Percentiles rank a stretch among this genome's conserved stretches.
phyloP scores from a whole-genome alignment of 73 alveolate genomes.

The Urostyla sp. region DNA sequence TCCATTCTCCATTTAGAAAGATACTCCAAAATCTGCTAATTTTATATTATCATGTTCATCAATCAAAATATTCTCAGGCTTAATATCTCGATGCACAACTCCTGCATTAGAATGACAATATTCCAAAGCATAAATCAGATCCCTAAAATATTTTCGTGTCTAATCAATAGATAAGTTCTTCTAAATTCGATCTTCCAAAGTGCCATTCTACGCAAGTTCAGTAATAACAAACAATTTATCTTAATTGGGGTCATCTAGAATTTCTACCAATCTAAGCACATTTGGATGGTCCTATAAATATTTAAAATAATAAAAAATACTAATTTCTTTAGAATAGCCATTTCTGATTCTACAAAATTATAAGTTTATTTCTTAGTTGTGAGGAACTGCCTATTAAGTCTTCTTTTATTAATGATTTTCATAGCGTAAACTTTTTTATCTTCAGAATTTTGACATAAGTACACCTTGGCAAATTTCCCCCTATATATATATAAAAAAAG shows the following conservation, averaged over 20 bases:
- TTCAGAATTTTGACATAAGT: background rate
- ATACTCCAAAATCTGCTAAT: conserved; percentile 79
- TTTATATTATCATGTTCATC: conserved; percentile 71
- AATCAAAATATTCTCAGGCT: conserved; percentile 69
- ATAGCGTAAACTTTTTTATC: background rate
- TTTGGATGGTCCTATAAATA: background rate
- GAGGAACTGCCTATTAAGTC: background rate
- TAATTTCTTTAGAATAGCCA: background rate
- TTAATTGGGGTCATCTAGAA: conserved; percentile 29
- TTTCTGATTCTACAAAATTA: background rate
- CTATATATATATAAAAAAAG: background rate
- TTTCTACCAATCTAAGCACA: background rate
- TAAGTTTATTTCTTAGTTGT: background rate
- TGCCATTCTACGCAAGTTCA: conserved; percentile 1
- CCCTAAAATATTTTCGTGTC: conserved; percentile 45
- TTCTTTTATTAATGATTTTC: conserved; percentile 11
- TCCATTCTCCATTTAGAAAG: conserved; percentile 24
- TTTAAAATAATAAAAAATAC: background rate
- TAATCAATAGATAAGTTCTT: background rate
- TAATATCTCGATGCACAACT: conserved; percentile 74
- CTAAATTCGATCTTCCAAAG: background rate
- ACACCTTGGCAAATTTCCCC: conserved; percentile 8
- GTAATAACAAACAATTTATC: conserved; percentile 9
- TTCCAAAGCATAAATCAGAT: conserved; percentile 70
- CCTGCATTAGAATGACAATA: conserved; percentile 60